Evolutionary conservation across 2,329 filamentous ascomycete species (phyloP), one percentile per base, ranked within the genome.

Genomic region (Coniochaeta sp.): DNA sequence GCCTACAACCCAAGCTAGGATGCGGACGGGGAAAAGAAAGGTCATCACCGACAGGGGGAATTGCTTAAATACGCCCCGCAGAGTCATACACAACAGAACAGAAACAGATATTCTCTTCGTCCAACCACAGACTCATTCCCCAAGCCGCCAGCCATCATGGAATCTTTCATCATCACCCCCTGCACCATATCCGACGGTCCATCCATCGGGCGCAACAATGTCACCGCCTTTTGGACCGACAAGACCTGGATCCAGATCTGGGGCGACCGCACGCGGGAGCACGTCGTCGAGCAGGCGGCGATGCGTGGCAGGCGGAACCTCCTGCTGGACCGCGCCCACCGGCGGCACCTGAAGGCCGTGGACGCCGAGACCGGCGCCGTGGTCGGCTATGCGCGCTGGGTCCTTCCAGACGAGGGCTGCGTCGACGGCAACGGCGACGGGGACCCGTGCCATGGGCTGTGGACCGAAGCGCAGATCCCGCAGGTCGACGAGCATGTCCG

Each of bases 301-400:
- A 30, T 19, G 34, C 55, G 55, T 6, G 34, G 38, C 36, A 61
- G 62, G 22, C 62, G 60, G 12, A 66, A 62, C 55, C 62, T 67
- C 9, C 60, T 66, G n/a, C 55, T 57, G 24, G 58, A 66, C 38
- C 62, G 64, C 1, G 60, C 40, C 2, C 55, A 47, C 8, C 36
- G 59, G 19, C 65, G 67, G 16, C 66, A 68, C 58, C 61, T 63
- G 47, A 66, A 64, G 40, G 67, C 65, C 24, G 62, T 68, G 30
- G 64, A 68, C 42, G 44, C 59, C 3, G 50, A 42, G 50, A 67
- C 66, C 8, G 64, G 65, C 10, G 55, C 57, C 52, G 30, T 68
- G 8, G 30, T 68, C 1, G 67, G 67, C 0, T 68, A 67, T 54
- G 62, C 60, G 24, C 63, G 67, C 17, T 68, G 67, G 66, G 22